Percentiles rank a stretch among this genome's conserved stretches.
These are phyloP conservation scores for Fusarium sp. DNA, from an alignment of 2,329 filamentous ascomycete genomes.

Conservation along the genomic window DNA sequence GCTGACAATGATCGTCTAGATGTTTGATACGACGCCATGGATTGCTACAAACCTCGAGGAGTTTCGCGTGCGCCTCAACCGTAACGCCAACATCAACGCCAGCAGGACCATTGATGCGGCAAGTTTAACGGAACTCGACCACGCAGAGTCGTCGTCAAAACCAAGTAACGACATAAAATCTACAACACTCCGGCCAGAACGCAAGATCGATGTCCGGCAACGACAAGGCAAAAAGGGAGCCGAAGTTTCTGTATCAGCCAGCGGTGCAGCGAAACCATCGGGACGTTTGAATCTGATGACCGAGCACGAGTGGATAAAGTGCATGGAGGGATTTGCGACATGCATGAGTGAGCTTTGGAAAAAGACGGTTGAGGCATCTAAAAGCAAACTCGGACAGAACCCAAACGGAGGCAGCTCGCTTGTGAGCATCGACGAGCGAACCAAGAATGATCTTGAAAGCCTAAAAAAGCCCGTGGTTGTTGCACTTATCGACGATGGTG, in stretches of 20 bases:
- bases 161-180: too few relatives aligned
- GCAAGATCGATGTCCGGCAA: not conserved
- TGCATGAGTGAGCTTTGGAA: not conserved
- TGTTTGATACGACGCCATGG: not conserved
- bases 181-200: not conserved
- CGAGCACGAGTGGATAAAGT: not conserved
- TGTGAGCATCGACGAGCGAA: not conserved
- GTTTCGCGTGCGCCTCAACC: not conserved
- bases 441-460: not conserved
- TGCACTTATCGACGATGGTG: not conserved
- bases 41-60: not conserved
- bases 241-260: not conserved
- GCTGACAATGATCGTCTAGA: not conserved
- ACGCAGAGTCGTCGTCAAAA: too few relatives aligned
- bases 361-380: not conserved
- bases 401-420: too few relatives aligned
- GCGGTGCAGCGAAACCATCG: not conserved
- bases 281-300: not conserved
- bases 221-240: not conserved
- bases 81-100: too few relatives aligned
- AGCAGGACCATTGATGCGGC: too few relatives aligned
- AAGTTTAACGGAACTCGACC: too few relatives aligned
- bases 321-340: not conserved
- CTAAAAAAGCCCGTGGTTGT: not conserved
- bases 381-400: not conserved